Conservation (phyloP, 371 early-diverging fungal genomes). For the Apophysomyces variabilis region DNA sequence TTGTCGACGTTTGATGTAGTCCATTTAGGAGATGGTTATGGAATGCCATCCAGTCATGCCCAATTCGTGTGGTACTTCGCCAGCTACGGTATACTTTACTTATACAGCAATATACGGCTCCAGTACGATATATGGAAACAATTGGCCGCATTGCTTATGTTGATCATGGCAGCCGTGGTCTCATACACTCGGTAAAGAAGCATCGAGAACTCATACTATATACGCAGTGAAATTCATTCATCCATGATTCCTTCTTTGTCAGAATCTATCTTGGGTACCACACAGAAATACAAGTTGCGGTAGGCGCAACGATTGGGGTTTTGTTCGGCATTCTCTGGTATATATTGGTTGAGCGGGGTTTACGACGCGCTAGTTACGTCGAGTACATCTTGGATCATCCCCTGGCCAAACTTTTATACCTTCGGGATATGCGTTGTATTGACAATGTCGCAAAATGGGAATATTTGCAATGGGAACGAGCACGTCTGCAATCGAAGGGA, state of each 20-base stretch:
- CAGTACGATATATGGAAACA: slow-evolving; percentile 47
- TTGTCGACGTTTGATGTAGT: slow-evolving; percentile 34
- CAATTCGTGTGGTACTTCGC: slow-evolving; percentile 92
- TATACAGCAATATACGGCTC: slow-evolving; percentile 49
- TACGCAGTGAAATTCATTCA: background rate
- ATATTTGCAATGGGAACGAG: slow-evolving; percentile 56
- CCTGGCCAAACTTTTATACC: slow-evolving; percentile 49
- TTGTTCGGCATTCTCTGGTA: slow-evolving; percentile 70
- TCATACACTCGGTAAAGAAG: slow-evolving; percentile 60
- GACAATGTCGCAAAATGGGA: slow-evolving; percentile 63
- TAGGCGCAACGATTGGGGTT: slow-evolving; percentile 68
- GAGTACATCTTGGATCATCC: slow-evolving; percentile 46
- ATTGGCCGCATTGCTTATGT: slow-evolving; percentile 36
- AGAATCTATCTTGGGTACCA: slow-evolving; percentile 89
- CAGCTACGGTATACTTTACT: slow-evolving; percentile 63
- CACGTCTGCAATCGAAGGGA: background rate
- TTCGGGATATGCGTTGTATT: slow-evolving; percentile 63
- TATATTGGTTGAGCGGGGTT: slow-evolving; percentile 33
- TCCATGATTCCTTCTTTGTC: slow-evolving; percentile 7
- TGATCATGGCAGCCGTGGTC: slow-evolving; percentile 49
- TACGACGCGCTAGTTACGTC: slow-evolving; percentile 46
- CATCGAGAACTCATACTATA: background rate
- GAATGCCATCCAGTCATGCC: slow-evolving; percentile 94
- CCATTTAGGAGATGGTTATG: slow-evolving; percentile 86
- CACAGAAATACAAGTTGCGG: slow-evolving; percentile 74